Evolutionary conservation across 352 stramenopile species (phyloP), one percentile per base, ranked within the genome.

Genomic region (Pythium brachiatum): DNA sequence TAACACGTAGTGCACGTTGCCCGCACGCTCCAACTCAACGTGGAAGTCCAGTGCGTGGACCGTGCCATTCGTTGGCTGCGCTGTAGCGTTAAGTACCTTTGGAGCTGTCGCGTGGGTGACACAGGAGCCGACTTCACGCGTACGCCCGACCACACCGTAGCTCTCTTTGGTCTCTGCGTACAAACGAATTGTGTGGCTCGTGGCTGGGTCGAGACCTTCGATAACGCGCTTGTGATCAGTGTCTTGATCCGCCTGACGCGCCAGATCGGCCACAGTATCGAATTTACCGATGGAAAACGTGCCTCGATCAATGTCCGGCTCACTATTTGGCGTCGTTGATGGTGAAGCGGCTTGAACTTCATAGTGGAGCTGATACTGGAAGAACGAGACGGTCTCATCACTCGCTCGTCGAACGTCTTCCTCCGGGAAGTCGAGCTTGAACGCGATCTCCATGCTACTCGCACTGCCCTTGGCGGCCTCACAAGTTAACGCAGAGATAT

Each of bases 1-100:
- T 0, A 76, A 48, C 18, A 79, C 5, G 65, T 89, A 92, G 52
- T 92, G 82, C 9, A 91, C 60, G 27, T 81, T 82, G 3, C 70
- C 83, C 12, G 66, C 34, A 4, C 58, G 67, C 38, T 78, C 62
- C 26, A 92, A 50, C 29, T 83, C 73, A 1, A 85, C 66, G 0
- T 46, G 62, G 7, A 89, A 56, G 20, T 72, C 69, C 2, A 92
- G 66, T 0, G 73, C 68, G 21, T 74, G 53, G 7, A 89, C 82
- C 16, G 70, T 84, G 60, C 66, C 73, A 36, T 90, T 85, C 18
- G 64, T 77, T 0, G 86, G 62, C 8, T 65, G 54, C 0, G 62
- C 66, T 7, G 41, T 53, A 7, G 81, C 73, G 13, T 64, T 46
- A 16, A 70, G 8, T 34, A 92, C 79, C 2, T 23, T 44, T n/a